Evolutionary conservation across 2,329 filamentous ascomycete genomes (phyloP).

Genomic region (Massarina eburnea): DNA sequence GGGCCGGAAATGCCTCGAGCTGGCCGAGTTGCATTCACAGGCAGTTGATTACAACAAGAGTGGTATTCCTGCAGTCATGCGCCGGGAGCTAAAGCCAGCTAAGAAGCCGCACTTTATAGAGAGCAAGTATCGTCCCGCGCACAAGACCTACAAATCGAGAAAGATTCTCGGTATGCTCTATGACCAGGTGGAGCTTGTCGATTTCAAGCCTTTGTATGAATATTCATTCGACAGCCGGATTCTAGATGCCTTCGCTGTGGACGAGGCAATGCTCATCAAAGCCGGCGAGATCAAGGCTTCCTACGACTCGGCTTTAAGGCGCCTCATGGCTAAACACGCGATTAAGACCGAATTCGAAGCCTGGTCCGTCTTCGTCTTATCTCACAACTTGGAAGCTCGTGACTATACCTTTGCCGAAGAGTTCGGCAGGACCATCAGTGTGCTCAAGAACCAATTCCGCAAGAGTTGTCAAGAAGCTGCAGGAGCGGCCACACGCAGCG

Average conservation of each 20-base stretch:
- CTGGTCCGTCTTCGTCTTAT: constrained; percentile 82
- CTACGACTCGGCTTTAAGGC: constrained; percentile 75
- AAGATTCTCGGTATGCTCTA: constrained; percentile 81
- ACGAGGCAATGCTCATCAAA: constrained; percentile 56
- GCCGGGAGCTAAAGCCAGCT: constrained; percentile 59
- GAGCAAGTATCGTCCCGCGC: constrained; percentile 54
- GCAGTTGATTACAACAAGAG: constrained; percentile 96
- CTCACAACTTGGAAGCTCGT: constrained; percentile 68
- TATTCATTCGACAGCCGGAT: constrained; percentile 76
- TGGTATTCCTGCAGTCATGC: constrained; percentile 73
- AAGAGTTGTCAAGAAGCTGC: constrained; percentile 66
- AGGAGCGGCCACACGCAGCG: constrained; percentile 45
- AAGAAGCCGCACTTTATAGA: constrained; percentile 89
- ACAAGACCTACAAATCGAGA: constrained; percentile 63
- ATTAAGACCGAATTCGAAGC: constrained; percentile 89
- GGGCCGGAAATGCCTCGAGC: constrained; percentile 60
- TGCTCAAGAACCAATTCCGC: constrained; percentile 70
- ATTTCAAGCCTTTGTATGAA: constrained; percentile 73
- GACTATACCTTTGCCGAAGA: constrained; percentile 90
- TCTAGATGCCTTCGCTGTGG: constrained; percentile 61
- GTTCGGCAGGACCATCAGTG: constrained; percentile 67
- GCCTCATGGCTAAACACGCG: constrained; percentile 82
- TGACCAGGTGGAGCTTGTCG: constrained; percentile 68
- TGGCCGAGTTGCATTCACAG: constrained; percentile 81
- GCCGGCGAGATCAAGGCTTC: constrained; percentile 69